Conservation (phyloP, 345 rosid species). For the Ricinus communis region DNA sequence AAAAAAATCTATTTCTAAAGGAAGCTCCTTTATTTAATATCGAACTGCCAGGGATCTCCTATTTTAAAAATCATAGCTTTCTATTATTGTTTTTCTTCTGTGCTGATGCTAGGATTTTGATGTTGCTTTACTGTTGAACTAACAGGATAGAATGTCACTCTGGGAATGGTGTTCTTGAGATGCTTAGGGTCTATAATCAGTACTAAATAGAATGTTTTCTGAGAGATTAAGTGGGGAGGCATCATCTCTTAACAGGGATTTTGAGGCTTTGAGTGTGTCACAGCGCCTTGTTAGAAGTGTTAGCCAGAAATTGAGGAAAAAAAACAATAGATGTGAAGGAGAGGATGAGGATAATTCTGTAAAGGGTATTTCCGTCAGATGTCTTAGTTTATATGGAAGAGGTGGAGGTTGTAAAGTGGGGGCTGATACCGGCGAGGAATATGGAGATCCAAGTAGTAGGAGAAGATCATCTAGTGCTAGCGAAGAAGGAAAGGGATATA, state of each 20-base stretch:
- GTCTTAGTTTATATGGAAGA: slow-evolving; percentile 68
- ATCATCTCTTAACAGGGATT: slow-evolving; percentile 53
- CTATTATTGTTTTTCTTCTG: too few relatives aligned
- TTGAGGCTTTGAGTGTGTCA: slow-evolving; percentile 69
- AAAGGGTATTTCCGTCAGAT: slow-evolving; percentile 60
- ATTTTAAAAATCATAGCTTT: neutral
- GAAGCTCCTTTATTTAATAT: neutral
- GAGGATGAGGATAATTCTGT: slow-evolving; percentile 47
- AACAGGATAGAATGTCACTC: slow-evolving; percentile 7
- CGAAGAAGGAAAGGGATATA: slow-evolving; percentile 67
- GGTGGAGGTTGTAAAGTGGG: slow-evolving; percentile 97
- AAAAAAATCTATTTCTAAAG: too few relatives aligned
- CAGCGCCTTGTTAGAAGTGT: slow-evolving; percentile 73
- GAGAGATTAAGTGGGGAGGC: slow-evolving; percentile 52
- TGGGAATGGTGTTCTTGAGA: slow-evolving; percentile 15
- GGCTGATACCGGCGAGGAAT: slow-evolving; percentile 77
- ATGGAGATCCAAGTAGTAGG: slow-evolving; percentile 66
- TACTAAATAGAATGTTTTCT: slow-evolving; percentile 42
- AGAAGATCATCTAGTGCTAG: slow-evolving; percentile 76
- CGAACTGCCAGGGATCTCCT: neutral
- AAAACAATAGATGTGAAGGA: slow-evolving; percentile 43
- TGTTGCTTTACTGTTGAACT: slow-evolving; percentile 6
- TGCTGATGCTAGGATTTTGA: too few relatives aligned
- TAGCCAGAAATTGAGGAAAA: slow-evolving; percentile 74
- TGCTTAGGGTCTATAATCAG: slow-evolving; percentile 20